Evolutionary conservation across 176 grass and related monocot genomes (phyloP).

Genomic region (Pharus latifolius): DNA sequence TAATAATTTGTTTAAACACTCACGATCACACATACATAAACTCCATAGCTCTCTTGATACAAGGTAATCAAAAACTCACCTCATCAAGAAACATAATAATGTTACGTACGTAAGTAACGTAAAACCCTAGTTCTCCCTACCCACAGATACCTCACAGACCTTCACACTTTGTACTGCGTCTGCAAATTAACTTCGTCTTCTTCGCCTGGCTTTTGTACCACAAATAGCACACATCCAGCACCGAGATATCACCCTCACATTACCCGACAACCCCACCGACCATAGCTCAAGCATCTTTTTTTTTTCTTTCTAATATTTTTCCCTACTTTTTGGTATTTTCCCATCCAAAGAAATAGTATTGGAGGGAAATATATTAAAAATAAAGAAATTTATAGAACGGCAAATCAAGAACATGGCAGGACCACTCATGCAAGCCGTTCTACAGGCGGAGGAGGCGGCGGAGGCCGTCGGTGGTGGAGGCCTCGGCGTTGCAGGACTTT

Average conservation of each 20-base stretch:
- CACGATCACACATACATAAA: too few relatives aligned
- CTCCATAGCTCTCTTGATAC: conserved; percentile 37
- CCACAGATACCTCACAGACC: background rate
- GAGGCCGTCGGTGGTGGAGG: conserved; percentile 8
- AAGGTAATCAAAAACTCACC: conserved; percentile 55
- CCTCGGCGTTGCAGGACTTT: conserved; percentile 31
- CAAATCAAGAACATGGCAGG: background rate
- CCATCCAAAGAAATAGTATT: conserved; percentile 36
- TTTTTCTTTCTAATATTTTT: conserved; percentile 5
- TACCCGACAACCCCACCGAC: conserved; percentile 43
- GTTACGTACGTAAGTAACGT: background rate
- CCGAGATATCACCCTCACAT: conserved; percentile 34
- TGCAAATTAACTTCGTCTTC: conserved; percentile 15
- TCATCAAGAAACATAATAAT: conserved; percentile 24
- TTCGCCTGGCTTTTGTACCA: conserved; percentile 6
- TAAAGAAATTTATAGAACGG: background rate
- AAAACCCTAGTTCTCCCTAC: conserved; percentile 35
- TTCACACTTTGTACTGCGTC: background rate
- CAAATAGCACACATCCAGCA: conserved; percentile 19
- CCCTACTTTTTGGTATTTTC: conserved; percentile 16
- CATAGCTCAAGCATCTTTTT: conserved; percentile 40
- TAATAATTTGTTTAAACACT: too few relatives aligned
- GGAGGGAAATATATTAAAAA: conserved; percentile 16
- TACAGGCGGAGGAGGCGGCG: conserved; percentile 40
- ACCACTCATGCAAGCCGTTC: background rate